Evolutionary conservation across 2,329 filamentous ascomycete species (phyloP).

Genomic region (Ceratocystis diversiconidia): DNA sequence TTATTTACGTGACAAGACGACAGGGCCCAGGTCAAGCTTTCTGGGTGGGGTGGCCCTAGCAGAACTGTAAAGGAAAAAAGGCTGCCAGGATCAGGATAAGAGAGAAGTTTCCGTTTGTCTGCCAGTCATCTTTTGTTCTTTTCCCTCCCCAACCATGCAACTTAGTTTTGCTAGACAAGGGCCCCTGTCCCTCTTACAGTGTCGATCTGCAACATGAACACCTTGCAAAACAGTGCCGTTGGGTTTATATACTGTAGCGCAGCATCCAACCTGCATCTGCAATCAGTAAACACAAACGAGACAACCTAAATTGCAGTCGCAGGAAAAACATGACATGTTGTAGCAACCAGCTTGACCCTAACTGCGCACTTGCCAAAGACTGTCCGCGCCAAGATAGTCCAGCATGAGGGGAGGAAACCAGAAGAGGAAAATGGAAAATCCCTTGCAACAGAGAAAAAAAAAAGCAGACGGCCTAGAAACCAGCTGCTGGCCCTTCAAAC

Average conservation of each 20-base stretch:
- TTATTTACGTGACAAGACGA: not conserved
- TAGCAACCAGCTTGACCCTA: not conserved
- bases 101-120: slow-evolving; percentile 10
- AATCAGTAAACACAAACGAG: slow-evolving; percentile 10
- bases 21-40: not conserved
- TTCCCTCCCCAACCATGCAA: not conserved
- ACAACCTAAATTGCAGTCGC: slow-evolving; percentile 4
- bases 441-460: not conserved
- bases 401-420: not conserved
- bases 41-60: not conserved
- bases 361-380: not conserved
- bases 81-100: not conserved
- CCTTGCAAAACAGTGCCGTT: not conserved
- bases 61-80: not conserved
- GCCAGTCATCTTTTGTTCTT: slow-evolving; percentile 11
- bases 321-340: not conserved
- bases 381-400: not conserved
- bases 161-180: not conserved
- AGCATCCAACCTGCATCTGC: not conserved
- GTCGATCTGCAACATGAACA: not conserved
- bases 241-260: not conserved
- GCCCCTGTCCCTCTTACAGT: slow-evolving; percentile 3
- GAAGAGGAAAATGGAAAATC: not conserved
- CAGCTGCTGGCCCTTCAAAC: not conserved
- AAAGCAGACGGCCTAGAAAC: not conserved